These are phyloP conservation scores for Pythium phragmitis DNA, from an alignment of 352 stramenopile genomes.

Conservation along the genomic window DNA sequence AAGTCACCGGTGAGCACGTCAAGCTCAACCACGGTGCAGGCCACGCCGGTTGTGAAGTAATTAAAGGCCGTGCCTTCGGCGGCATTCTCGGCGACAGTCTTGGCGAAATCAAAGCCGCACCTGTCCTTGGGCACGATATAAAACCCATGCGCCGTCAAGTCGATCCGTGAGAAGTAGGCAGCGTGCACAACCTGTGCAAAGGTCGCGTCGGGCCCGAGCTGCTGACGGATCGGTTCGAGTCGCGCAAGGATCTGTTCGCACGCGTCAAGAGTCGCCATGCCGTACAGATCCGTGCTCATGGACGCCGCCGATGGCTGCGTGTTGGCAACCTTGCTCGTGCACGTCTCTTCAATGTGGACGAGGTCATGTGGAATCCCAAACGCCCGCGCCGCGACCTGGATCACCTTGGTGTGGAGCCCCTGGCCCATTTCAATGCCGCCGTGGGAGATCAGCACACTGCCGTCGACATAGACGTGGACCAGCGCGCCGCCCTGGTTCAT, in stretches of 20 bases:
- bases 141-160: constrained; percentile 96
- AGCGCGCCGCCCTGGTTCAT: constrained; percentile 97
- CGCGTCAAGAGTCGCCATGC: constrained; percentile 96
- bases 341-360: constrained; percentile 94
- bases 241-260: constrained; percentile 94
- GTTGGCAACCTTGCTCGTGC: constrained; percentile 95
- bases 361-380: constrained; percentile 91
- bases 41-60: constrained; percentile 96
- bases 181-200: constrained; percentile 85
- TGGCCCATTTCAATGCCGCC: constrained; percentile 98
- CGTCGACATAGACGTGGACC: constrained; percentile 96
- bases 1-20: constrained; percentile 95
- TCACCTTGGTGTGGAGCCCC: constrained; percentile 96
- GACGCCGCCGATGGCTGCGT: constrained; percentile 92
- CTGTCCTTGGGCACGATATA: constrained; percentile 91
- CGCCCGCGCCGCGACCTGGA: constrained; percentile 85
- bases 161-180: constrained; percentile 92
- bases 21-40: constrained; percentile 92
- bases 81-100: constrained; percentile 88
- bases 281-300: constrained; percentile 96
- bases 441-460: constrained; percentile 94
- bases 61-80: constrained; percentile 91
- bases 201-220: constrained; percentile 63
- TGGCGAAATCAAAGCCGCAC: constrained; percentile 93
- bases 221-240: constrained; percentile 82